Evolutionary conservation across 352 stramenopile species (phyloP), one percentile per base, ranked within the genome.

Genomic region (Pelagophyceae sp.): DNA sequence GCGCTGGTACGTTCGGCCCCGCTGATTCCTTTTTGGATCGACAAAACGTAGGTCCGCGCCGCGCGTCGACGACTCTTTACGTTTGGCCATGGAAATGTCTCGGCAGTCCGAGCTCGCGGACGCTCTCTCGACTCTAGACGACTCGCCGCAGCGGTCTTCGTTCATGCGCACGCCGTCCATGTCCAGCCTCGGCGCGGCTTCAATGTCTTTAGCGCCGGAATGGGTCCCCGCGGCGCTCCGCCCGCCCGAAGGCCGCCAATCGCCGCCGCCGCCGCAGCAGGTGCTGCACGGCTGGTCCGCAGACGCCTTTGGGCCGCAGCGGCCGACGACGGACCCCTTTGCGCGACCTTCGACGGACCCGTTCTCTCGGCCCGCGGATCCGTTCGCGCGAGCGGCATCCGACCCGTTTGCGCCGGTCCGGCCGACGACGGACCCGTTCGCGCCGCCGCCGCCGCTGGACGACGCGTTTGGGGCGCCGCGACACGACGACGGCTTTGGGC

Each of bases 91-190:
- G 61, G 61, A 71, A 25, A 71, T 71, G 61, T 38, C 19, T 1
- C 61, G 61, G n/a, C 61, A 71, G 61, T 71, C 61, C 3, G 61
- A 71, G 33, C 61, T 71, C 33, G 61, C 61, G 3, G 61, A 71
- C 61, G 61, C 61, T 6, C 31, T 71, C 27, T 71, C 61, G 19
- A 38, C 61, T 2, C 61, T 71, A 27, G 61, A 71, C 61, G 61
- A 71, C 61, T 38, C 19, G 2, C 61, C 61, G n/a, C 11, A 15
- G 54, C 54, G 54, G 15, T 2, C 2, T 27, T 2, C 15, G 15
- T 15, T 27, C 29, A 1, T 5, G n/a, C n/a, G n/a, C 2, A 11
- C 61, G n/a, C 2, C 2, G 5, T 17, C 15, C 3, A 35, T 40
- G 5, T 1, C 3, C 61, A 33, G 31, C 35, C 15, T 11, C 15